phyloP scores from a whole-genome alignment of 2,329 filamentous ascomycete genomes.

The Cladorrhinum sp. region DNA sequence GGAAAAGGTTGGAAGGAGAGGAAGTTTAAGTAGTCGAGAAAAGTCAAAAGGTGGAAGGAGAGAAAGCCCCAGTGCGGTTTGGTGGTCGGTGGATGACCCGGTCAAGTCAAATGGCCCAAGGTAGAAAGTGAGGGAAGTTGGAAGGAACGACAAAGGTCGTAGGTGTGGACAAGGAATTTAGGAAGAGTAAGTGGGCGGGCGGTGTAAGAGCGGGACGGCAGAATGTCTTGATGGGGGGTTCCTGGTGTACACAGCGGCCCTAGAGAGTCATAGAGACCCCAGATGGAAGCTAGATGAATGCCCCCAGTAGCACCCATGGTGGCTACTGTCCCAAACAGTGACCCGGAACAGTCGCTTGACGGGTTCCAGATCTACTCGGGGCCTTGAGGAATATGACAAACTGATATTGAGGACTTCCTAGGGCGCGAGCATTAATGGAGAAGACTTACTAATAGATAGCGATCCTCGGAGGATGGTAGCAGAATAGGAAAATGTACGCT shows the following conservation, averaged over 20 bases:
- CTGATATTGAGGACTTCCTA: background rate
- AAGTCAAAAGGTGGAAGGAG: background rate
- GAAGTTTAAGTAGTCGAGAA: too few species aligned
- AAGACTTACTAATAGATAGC: background rate
- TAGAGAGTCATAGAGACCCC: background rate
- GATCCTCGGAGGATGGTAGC: background rate
- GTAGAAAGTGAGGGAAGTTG: too few species aligned
- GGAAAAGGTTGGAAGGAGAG: background rate
- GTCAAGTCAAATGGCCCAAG: too few species aligned
- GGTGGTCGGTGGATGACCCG: too few species aligned
- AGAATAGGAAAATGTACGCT: background rate
- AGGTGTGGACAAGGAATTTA: background rate
- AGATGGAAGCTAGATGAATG: background rate
- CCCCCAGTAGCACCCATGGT: too few species aligned
- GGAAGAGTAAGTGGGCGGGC: background rate
- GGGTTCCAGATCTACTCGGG: background rate
- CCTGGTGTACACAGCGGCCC: background rate
- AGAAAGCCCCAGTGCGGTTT: background rate
- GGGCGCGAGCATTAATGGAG: background rate
- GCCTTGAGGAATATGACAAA: background rate
- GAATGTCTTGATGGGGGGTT: background rate
- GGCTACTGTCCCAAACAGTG: too few species aligned
- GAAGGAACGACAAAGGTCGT: background rate
- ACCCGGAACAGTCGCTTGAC: background rate
- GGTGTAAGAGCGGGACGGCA: background rate